phyloP scores from a whole-genome alignment of 331 rosid genomes.

The Rhamnella rubrinervis region DNA sequence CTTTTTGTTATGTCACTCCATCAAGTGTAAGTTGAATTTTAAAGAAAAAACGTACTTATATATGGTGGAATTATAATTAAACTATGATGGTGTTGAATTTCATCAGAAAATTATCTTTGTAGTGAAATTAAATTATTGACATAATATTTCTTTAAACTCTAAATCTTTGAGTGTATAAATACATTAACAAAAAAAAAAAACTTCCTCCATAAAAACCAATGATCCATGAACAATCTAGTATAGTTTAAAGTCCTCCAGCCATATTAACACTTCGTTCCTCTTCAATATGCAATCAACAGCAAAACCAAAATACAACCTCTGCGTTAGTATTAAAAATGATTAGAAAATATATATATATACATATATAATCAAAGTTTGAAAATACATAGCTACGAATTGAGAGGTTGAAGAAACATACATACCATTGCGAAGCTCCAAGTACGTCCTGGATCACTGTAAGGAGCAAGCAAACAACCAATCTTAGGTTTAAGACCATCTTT shows the following conservation, averaged over 20 bases:
- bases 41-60: no score
- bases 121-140: no score
- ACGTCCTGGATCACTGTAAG: conserved; percentile 87
- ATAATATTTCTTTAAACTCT: no score
- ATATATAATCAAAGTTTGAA: no score
- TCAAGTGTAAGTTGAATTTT: no score
- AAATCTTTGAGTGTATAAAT: no score
- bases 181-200: no score
- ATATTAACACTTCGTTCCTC: conserved; percentile 54
- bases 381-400: neutral
- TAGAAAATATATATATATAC: no score
- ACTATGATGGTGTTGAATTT: no score
- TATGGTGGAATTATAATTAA: no score
- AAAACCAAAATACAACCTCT: neutral
- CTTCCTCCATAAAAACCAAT: neutral
- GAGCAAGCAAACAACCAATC: conserved; percentile 75
- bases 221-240: conserved; percentile 15
- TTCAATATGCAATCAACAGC: conserved; percentile 15
- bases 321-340: neutral
- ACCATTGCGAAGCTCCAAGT: conserved; percentile 75
- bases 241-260: conserved; percentile 55
- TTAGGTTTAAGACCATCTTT: conserved; percentile 65
- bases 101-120: no score
- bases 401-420: conserved; percentile 14
- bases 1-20: no score